A percentile compares a stretch with the other conserved stretches of the same genome.
Conservation (phyloP, 2,329 filamentous ascomycete genomes). For the Xylariaceae sp. region DNA sequence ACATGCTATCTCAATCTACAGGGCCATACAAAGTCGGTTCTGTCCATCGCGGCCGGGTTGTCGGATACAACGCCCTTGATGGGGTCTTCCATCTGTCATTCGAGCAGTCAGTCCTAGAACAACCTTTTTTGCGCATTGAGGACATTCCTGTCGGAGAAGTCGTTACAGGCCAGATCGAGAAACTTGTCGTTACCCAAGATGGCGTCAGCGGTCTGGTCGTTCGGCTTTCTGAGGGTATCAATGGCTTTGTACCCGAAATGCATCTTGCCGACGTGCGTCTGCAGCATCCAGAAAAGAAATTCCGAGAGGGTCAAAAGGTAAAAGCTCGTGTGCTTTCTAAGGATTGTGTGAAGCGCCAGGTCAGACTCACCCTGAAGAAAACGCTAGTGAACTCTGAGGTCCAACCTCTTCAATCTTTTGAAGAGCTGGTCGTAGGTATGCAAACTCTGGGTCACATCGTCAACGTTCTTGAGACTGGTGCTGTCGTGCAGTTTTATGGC, state of each 20-base stretch:
- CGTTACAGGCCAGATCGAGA: conserved; percentile 80
- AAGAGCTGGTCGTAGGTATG: conserved; percentile 67
- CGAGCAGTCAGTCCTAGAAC: conserved; percentile 75
- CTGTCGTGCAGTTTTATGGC: conserved; percentile 90
- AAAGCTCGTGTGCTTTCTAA: conserved; percentile 82
- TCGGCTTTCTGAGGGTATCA: conserved; percentile 79
- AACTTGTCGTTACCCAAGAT: conserved; percentile 71
- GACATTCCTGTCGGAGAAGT: conserved; percentile 79
- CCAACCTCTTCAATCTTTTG: conserved; percentile 71
- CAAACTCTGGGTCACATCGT: conserved; percentile 84
- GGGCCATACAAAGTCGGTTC: conserved; percentile 77
- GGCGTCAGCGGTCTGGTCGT: conserved; percentile 80
- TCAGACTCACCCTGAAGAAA: conserved; percentile 91
- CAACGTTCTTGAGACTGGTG: conserved; percentile 72
- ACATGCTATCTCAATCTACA: conserved; percentile 69
- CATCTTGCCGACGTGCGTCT: conserved; percentile 86
- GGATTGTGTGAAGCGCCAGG: conserved; percentile 68
- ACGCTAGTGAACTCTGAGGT: conserved; percentile 86
- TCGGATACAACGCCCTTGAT: conserved; percentile 85
- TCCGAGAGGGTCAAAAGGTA: conserved; percentile 78
- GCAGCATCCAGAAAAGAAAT: conserved; percentile 94
- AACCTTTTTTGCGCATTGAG: conserved; percentile 86
- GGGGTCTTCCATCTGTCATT: conserved; percentile 82
- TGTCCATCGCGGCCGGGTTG: conserved; percentile 73
- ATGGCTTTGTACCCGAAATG: conserved; percentile 80